Percentiles rank a stretch among this genome's conserved stretches.
These are phyloP conservation scores for Cyphellophora europaea DNA, from an alignment of 2,329 filamentous ascomycete genomes.

Conservation along the genomic window DNA sequence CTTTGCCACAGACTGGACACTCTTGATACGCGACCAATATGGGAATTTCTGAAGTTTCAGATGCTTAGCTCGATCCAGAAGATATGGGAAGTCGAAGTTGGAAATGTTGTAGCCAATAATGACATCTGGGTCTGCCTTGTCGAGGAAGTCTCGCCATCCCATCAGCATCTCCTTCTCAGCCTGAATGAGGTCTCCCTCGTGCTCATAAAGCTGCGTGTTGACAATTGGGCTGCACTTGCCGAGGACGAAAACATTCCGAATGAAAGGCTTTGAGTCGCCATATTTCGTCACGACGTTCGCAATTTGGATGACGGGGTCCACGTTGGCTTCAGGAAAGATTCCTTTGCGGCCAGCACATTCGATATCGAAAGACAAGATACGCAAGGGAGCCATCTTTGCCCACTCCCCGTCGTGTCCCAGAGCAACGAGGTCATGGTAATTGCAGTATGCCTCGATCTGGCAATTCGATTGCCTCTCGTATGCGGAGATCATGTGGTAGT, in stretches of 20 bases:
- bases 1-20: slow-evolving; percentile 60
- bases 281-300: slow-evolving; percentile 92
- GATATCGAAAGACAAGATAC: slow-evolving; percentile 94
- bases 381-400: slow-evolving; percentile 93
- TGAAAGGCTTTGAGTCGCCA: slow-evolving; percentile 89
- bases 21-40: slow-evolving; percentile 74
- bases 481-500: slow-evolving; percentile 61
- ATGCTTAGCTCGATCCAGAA: slow-evolving; percentile 77
- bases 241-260: slow-evolving; percentile 92
- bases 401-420: slow-evolving; percentile 88
- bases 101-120: slow-evolving; percentile 98
- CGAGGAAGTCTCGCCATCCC: slow-evolving; percentile 81
- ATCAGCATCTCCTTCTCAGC: slow-evolving; percentile 84
- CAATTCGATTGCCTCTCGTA: slow-evolving; percentile 76
- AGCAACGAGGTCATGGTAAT: slow-evolving; percentile 73
- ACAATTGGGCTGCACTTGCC: slow-evolving; percentile 89
- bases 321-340: slow-evolving; percentile 85
- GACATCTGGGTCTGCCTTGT: slow-evolving; percentile 87
- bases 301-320: slow-evolving; percentile 95
- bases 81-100: slow-evolving; percentile 97
- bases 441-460: slow-evolving; percentile 85
- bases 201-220: slow-evolving; percentile 85
- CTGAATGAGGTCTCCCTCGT: slow-evolving; percentile 35
- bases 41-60: slow-evolving; percentile 74
- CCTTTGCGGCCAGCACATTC: slow-evolving; percentile 97